Evolutionary conservation across 768 basidiomycete species (phyloP).

Genomic region (Tylopilus balloui): DNA sequence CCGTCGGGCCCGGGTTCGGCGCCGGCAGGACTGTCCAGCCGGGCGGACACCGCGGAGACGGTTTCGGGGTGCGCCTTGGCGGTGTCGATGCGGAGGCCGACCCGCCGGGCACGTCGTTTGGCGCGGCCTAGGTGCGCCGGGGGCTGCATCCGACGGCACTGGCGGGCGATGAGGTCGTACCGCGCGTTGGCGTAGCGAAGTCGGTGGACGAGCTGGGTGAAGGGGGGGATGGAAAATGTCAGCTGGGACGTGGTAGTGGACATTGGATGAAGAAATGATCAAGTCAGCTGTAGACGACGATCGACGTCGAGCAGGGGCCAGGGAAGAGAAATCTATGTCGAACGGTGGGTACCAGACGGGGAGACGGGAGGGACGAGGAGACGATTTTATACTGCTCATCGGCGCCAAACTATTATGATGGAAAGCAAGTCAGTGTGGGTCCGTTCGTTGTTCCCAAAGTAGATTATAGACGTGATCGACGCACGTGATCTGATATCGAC

Average conservation of each 20-base stretch:
- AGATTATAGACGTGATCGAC: constrained; percentile 18
- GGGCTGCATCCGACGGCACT: constrained; percentile 32
- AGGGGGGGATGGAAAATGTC: constrained; percentile 19
- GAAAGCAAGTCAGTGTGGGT: no score
- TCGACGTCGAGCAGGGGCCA: background rate
- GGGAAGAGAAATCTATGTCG: background rate
- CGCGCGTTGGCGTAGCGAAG: constrained; percentile 43
- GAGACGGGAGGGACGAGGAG: background rate
- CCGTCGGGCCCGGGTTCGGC: no score
- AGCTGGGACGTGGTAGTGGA: constrained; percentile 5
- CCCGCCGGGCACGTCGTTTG: constrained; percentile 39
- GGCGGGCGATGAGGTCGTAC: constrained; percentile 36
- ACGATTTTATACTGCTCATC: constrained; percentile 18
- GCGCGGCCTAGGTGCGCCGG: constrained; percentile 49
- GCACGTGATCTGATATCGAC: constrained; percentile 21
- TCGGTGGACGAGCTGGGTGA: constrained; percentile 37
- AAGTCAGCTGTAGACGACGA: constrained; percentile 1
- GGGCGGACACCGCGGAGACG: constrained; percentile 28
- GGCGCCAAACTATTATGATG: no score
- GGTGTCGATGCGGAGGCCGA: constrained; percentile 45
- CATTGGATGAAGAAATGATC: background rate
- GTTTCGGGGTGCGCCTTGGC: constrained; percentile 38
- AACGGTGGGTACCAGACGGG: constrained; percentile 15
- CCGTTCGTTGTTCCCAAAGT: constrained; percentile 24
- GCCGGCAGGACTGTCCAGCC: background rate